Conservation (phyloP, 371 early-diverging fungal genomes). For the Mucor velutinosus region DNA sequence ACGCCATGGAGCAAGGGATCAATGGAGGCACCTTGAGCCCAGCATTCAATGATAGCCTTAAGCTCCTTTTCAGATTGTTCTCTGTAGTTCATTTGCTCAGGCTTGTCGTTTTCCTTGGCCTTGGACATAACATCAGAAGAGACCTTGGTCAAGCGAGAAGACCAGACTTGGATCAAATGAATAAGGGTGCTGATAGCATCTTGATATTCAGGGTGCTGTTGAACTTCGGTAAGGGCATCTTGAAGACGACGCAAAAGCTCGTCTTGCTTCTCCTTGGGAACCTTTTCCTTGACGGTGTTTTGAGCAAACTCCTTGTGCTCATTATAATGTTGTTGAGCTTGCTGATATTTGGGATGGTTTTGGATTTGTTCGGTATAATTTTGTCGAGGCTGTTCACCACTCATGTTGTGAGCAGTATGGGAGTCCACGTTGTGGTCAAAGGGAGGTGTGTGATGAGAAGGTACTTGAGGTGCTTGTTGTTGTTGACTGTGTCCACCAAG, state of each 20-base stretch:
- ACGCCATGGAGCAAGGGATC: slow-evolving; percentile 44
- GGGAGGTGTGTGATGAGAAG: neutral
- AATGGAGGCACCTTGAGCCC: slow-evolving; percentile 55
- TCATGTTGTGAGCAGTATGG: neutral
- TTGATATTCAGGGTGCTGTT: slow-evolving; percentile 56
- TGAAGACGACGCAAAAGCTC: slow-evolving; percentile 49
- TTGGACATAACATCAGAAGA: slow-evolving; percentile 13
- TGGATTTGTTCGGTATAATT: neutral
- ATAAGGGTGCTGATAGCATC: slow-evolving; percentile 49
- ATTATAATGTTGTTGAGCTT: neutral
- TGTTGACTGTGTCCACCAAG: neutral
- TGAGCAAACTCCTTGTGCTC: slow-evolving; percentile 18
- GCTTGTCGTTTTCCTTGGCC: slow-evolving; percentile 10
- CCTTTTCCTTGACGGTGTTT: slow-evolving; percentile 24
- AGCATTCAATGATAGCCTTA: slow-evolving; percentile 55
- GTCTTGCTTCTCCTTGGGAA: slow-evolving; percentile 48
- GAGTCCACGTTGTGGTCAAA: neutral
- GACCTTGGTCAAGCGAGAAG: slow-evolving; percentile 27
- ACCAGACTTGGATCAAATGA: slow-evolving; percentile 41
- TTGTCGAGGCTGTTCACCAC: neutral
- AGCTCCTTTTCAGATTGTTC: slow-evolving; percentile 43
- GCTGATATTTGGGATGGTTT: slow-evolving; percentile 6
- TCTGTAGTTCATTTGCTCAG: slow-evolving; percentile 13
- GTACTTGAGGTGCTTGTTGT: neutral
- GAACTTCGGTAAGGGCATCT: slow-evolving; percentile 46